Evolutionary conservation across 2,329 filamentous ascomycete species (phyloP).

Genomic region (Monilinia fructigena): DNA sequence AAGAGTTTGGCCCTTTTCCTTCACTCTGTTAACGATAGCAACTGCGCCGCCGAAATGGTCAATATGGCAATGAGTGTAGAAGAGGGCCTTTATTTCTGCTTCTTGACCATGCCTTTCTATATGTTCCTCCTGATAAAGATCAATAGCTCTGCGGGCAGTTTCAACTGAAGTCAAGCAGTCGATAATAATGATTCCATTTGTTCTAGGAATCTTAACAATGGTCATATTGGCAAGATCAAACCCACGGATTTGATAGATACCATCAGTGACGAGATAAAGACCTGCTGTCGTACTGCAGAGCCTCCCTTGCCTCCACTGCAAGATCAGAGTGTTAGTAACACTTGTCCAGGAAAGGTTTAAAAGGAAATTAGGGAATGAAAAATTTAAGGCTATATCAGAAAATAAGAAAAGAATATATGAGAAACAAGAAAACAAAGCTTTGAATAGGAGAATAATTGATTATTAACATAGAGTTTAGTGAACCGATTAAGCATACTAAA

Average conservation of each 20-base stretch:
- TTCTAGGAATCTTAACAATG: slow-evolving; percentile 40
- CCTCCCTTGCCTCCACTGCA: slow-evolving; percentile 41
- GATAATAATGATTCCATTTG: slow-evolving; percentile 43
- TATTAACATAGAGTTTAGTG: too few species aligned
- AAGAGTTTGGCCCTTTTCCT: slow-evolving; percentile 16
- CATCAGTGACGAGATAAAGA: slow-evolving; percentile 41
- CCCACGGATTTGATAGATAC: slow-evolving; percentile 46
- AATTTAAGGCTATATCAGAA: too few species aligned
- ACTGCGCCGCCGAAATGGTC: slow-evolving; percentile 43
- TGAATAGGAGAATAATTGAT: too few species aligned
- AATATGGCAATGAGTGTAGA: slow-evolving; percentile 46
- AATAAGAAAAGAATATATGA: too few species aligned
- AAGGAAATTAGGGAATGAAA: too few species aligned
- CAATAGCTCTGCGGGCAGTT: slow-evolving; percentile 40
- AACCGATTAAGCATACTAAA: slow-evolving; percentile 25
- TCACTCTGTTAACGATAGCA: slow-evolving; percentile 30
- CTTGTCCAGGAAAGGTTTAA: too few species aligned
- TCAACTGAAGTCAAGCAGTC: slow-evolving; percentile 44
- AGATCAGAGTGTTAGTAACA: too few species aligned
- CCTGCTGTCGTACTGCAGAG: slow-evolving; percentile 39
- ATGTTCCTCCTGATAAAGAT: slow-evolving; percentile 39
- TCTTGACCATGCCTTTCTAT: slow-evolving; percentile 29
- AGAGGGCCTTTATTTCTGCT: slow-evolving; percentile 40
- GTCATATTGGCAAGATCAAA: slow-evolving; percentile 46
- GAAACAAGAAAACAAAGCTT: too few species aligned